These are phyloP conservation scores for Fusarium domesticum DNA, from an alignment of 2,329 filamentous ascomycete genomes.

Conservation along the genomic window DNA sequence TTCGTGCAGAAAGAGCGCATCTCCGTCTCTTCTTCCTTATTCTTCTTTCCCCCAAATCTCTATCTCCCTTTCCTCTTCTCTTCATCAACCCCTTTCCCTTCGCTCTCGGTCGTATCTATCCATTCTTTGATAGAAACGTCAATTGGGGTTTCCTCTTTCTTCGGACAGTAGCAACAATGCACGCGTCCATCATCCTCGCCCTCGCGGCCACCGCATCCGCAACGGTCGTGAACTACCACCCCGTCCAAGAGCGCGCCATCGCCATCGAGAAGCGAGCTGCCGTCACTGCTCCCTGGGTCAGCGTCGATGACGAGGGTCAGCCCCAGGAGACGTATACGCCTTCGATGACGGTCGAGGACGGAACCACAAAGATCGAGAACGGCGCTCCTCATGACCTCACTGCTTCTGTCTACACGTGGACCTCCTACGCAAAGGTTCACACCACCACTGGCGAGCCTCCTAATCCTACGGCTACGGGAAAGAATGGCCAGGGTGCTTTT, in stretches of 20 bases:
- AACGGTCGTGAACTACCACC: constrained; percentile 21
- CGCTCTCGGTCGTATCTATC: constrained; percentile 17
- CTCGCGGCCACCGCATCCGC: constrained; percentile 27
- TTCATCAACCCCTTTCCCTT: constrained; percentile 4
- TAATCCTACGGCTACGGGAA: constrained; percentile 42
- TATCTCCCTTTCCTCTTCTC: constrained; percentile 4
- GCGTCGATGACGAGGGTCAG: constrained; percentile 46
- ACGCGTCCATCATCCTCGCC: constrained; percentile 31
- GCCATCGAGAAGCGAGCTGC: constrained; percentile 28
- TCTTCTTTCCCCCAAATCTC: neutral
- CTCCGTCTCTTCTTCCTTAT: constrained; percentile 5
- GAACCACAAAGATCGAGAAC: constrained; percentile 39
- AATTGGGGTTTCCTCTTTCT: constrained; percentile 1
- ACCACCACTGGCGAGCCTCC: constrained; percentile 45
- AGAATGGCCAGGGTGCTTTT: constrained; percentile 47
- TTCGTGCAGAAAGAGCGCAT: constrained; percentile 9
- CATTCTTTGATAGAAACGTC: constrained; percentile 5
- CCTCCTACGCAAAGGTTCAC: constrained; percentile 35
- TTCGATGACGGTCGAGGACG: constrained; percentile 43
- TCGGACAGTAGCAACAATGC: constrained; percentile 28
- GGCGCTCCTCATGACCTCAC: constrained; percentile 47
- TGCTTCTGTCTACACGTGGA: constrained; percentile 41
- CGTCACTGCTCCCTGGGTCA: constrained; percentile 50
- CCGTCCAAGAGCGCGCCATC: constrained; percentile 14
- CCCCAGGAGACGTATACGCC: constrained; percentile 49